Base-by-base conservation (phyloP, 2,329 filamentous ascomycete species). In the Colletotrichum siamense region DNA sequence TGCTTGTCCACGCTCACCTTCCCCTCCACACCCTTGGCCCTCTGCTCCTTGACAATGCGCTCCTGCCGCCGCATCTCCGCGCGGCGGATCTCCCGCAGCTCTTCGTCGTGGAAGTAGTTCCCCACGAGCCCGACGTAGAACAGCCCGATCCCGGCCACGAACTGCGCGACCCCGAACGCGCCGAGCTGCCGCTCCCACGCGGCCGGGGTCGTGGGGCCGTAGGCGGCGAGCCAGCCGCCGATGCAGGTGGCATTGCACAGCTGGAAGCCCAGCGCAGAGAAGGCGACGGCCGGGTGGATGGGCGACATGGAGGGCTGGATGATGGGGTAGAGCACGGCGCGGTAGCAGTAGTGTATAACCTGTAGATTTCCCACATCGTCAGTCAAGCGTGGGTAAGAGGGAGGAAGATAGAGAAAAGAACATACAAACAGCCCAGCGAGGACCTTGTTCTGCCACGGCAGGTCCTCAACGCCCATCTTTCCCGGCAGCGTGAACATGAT, bases 251-350 rank as follows among this genome's bases (percentile, higher is more conserved):
- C 95, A 84, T 99, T 99, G 83, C 91, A 83, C 78, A 98, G 82
- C 84, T 99, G 97, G 87, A 98, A 99, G 26, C 82, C 52, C 52
- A 94, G 78, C 6, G 93, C 97, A 26, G 88, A 85, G 65, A 87
- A 10, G 87, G 93, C 94, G 78, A 98, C 90, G 32, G 92, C 71
- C 3, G 91, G 82, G 84, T 98, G 95, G 79, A 98, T 95, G 10
- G 96, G 96, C 6, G 96, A 95, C 94, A 99, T 98, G 87, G 93
- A 96, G 0, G 96, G 96, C 78, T 96, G 95, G 78, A 96, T 89
- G 74, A 98, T 87, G 4, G 97, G 96, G 72, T 93, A 94, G 77
- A 98, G 86, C 73, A 99, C 85, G 12, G 97, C 96, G 78, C 97
- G 95, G 89, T 99, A 98, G 82, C 92, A 79, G 88, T 99, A 99